Evolutionary conservation across 2,329 filamentous ascomycete species (phyloP), one percentile per base, ranked within the genome.

Genomic region (Truncatella angustata): DNA sequence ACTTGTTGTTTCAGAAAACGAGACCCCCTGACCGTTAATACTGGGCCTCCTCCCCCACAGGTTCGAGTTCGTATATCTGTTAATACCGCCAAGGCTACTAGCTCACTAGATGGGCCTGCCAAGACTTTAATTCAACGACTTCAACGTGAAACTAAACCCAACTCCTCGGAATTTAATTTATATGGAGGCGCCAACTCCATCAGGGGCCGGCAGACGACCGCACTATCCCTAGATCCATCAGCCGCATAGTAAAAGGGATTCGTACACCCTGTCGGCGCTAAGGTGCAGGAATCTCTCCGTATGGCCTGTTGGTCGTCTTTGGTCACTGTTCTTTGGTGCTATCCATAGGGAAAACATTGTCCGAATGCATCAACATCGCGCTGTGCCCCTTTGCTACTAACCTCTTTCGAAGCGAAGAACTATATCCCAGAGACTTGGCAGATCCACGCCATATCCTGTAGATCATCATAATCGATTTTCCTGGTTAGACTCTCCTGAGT

Each of bases 391-490:
- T 16, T 12, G 40, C 40, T n/a, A 14, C 40, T 44, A 44, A 24
- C 40, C 40, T 21, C 40, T 30, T 14, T 28, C 21, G 16, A 28
- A n/a, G 40, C 24, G 40, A 18, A 30, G 16, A 34, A 46, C 20
- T 46, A 46, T 46, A 46, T 46, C 26, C 18, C 26, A 34, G 34
- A 35, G 30, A 34, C 43, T 46, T 46, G 43, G 43, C 43, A 46
- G 43, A 34, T 46, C 43, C 43, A 46, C 43, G 26, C 30, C 30
- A 28, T 28, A 46, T 23, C 43, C 43, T 46, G n/a, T 20, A 21
- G 16, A 21, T 46, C 26, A 46, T 46, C 43, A 46, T 16, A 46
- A 16, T 18, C 18, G 26, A 35, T 46, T 12, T 16, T 21, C 28
- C 43, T 46, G 26, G 12, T n/a, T 32, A 16, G 26, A 46, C 30